Percentiles rank a stretch among this genome's conserved stretches.
Evolutionary conservation across 805 yeast species (phyloP).

Genomic region (Kodamaea hsintzibuensis): DNA sequence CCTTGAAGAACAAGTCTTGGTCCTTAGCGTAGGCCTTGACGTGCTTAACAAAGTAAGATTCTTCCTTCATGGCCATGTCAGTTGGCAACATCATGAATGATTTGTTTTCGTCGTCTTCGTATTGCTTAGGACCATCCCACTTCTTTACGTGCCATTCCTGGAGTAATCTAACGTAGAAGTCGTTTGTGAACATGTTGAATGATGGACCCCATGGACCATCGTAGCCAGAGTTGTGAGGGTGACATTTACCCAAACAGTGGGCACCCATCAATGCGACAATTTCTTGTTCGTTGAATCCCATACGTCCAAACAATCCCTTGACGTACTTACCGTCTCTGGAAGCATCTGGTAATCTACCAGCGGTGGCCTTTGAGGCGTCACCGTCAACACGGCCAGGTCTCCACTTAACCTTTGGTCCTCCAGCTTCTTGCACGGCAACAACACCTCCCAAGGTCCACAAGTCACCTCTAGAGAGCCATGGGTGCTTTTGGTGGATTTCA

Average conservation of each 20-base stretch:
- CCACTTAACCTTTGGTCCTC: slow-evolving; percentile 64
- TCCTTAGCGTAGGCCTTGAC: slow-evolving; percentile 52
- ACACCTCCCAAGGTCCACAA: slow-evolving; percentile 75
- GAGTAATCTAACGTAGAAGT: slow-evolving; percentile 38
- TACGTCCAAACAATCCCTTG: slow-evolving; percentile 43
- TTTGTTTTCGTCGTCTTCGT: slow-evolving; percentile 39
- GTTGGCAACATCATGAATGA: slow-evolving; percentile 58
- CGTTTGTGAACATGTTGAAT: slow-evolving; percentile 42
- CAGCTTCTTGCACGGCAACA: slow-evolving; percentile 60
- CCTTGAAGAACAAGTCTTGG: slow-evolving; percentile 49
- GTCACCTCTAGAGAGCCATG: slow-evolving; percentile 65
- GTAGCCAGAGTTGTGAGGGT: slow-evolving; percentile 36
- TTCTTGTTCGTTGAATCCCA: slow-evolving; percentile 44
- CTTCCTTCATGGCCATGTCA: slow-evolving; percentile 55
- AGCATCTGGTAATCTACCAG: slow-evolving; percentile 54
- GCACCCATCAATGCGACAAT: slow-evolving; percentile 45
- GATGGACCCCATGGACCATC: slow-evolving; percentile 46
- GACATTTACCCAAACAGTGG: slow-evolving; percentile 44
- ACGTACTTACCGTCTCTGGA: slow-evolving; percentile 46
- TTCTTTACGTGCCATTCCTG: slow-evolving; percentile 54
- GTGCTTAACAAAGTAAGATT: slow-evolving; percentile 44
- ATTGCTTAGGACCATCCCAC: slow-evolving; percentile 45
- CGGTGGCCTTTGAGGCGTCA: slow-evolving; percentile 27
- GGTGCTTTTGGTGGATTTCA: slow-evolving; percentile 55
- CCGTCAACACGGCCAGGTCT: slow-evolving; percentile 51